Conservation (phyloP, 441 rosid species). For the Croton laevigatus region DNA sequence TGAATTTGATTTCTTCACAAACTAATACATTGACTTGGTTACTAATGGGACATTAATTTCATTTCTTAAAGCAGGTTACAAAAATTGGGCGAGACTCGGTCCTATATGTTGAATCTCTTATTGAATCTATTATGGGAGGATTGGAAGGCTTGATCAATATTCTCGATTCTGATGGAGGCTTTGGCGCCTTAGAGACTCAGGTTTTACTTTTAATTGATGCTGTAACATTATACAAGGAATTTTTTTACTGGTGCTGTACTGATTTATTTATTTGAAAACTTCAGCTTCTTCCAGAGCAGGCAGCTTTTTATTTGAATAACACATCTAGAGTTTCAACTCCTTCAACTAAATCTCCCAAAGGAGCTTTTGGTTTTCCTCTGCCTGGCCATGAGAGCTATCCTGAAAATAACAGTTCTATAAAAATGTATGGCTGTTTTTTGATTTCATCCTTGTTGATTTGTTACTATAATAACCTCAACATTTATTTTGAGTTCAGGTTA, state of each 20-base stretch:
- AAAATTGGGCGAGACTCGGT: constrained; percentile 97
- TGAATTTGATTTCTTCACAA: neutral
- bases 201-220: constrained; percentile 37
- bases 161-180: constrained; percentile 99
- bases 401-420: constrained; percentile 83
- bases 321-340: constrained; percentile 61
- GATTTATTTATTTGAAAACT: constrained; percentile 20
- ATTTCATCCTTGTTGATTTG: constrained; percentile 16
- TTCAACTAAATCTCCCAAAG: constrained; percentile 80
- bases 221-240: neutral
- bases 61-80: constrained; percentile 55
- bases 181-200: constrained; percentile 98
- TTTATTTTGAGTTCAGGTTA: constrained; percentile 60
- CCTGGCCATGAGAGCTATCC: constrained; percentile 99
- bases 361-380: constrained; percentile 62
- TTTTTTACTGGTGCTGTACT: neutral
- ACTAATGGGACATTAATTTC: neutral
- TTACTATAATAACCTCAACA: constrained; percentile 15
- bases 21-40: neutral
- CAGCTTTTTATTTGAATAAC: constrained; percentile 82
- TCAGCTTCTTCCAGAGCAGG: constrained; percentile 99
- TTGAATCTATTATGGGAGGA: constrained; percentile 99
- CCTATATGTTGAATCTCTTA: constrained; percentile 94
- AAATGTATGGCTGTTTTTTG: constrained; percentile 56
- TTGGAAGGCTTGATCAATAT: constrained; percentile 97